phyloP scores from a whole-genome alignment of 306 rosid genomes.

The Medicago lupulina region DNA sequence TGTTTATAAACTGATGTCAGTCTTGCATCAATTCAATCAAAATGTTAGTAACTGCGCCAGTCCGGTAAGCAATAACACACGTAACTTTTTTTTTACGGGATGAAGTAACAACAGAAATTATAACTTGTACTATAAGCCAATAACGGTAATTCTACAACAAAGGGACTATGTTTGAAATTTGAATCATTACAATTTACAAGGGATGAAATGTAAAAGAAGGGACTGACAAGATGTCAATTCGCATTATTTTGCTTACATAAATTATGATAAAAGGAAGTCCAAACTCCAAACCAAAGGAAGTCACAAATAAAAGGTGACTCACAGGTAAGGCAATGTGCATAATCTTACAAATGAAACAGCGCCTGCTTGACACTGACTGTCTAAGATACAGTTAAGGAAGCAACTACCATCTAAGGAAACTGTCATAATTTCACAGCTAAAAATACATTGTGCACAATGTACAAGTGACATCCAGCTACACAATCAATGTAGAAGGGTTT shows the following conservation, averaged over 20 bases:
- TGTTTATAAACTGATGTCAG: no score
- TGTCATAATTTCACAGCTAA: constrained; percentile 38
- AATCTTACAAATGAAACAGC: constrained; percentile 19
- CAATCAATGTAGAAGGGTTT: constrained; percentile 42
- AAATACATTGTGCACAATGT: constrained; percentile 39
- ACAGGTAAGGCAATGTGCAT: constrained; percentile 2
- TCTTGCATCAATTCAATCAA: constrained; percentile 5
- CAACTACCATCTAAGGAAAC: constrained; percentile 13
- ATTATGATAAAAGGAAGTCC: constrained; percentile 8
- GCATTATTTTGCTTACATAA: neutral
- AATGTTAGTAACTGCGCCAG: neutral
- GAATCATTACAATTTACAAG: constrained; percentile 2
- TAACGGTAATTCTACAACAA: constrained; percentile 7
- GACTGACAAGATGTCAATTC: neutral
- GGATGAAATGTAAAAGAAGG: neutral
- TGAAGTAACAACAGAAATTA: neutral
- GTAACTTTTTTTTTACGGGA: neutral
- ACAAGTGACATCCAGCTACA: constrained; percentile 47
- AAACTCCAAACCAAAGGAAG: constrained; percentile 17
- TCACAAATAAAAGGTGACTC: constrained; percentile 19
- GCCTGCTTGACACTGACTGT: neutral
- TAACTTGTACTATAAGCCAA: constrained; percentile 29
- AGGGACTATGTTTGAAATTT: neutral
- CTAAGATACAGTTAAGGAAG: constrained; percentile 12
- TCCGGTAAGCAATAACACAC: constrained; percentile 4